Evolutionary conservation across 345 rosid species (phyloP), one percentile per base, ranked within the genome.

Genomic region (Eucalyptus decipiens): DNA sequence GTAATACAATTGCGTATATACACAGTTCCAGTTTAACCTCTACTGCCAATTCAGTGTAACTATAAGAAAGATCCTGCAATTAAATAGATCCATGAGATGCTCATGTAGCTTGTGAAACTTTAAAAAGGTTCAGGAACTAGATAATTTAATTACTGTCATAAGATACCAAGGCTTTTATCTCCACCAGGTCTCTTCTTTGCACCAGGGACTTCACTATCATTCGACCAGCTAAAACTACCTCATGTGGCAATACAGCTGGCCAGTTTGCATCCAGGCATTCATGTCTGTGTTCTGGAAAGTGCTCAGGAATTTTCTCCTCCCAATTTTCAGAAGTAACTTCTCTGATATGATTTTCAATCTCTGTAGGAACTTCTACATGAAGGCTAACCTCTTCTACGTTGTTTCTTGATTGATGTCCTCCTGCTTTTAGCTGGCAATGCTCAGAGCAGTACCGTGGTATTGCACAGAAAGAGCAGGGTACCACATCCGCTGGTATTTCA

Each of bases 141-240:
- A 69, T 69, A 69, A 69, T 69, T 76, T 11, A 76, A 76, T 76
- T 19, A 76, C 3, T 76, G 80, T 34, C 85, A 88, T 94, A 95
- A 40, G 45, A 37, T 76, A 37, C 99, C 94, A 95, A 90, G 89
- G 88, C 90, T 88, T 89, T 91, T 67, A 81, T 89, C 86, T 91
- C 87, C 88, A 91, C 93, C 43, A 90, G 90, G 91, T 80, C 85
- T 87, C 92, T 52, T 88, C 90, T 92, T 88, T 93, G 91, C 89
- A 89, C 90, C 86, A 95, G 88, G 87, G 91, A 89, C 90, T 96
- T 97, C 86, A 90, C 95, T 56, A 96, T 86, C 43, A 95, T 48
- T 51, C 98, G 95, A 91, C 97, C 98, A 86, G 98, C 97, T 91
- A 97, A 92, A 91, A 95, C 95, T 87, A 97, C 90, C 91, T 96